Base-by-base conservation (phyloP, 176 grass and related monocot genomes). In the Paspalum notatum region DNA sequence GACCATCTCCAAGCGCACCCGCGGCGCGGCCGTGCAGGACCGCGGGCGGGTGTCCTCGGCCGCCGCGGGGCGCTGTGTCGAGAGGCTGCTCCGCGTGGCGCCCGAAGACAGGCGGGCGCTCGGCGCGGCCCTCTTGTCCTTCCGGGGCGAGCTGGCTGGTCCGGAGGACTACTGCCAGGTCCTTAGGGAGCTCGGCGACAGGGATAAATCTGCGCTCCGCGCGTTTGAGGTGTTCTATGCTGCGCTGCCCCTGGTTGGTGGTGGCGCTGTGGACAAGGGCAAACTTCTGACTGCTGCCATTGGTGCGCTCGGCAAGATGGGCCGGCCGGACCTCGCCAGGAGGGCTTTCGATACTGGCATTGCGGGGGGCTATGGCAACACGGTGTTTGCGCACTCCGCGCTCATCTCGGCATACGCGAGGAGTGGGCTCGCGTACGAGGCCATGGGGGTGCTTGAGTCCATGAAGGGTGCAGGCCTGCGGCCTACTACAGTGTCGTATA, bases 361-460 rank as follows among this genome's bases (percentile, higher is more conserved):
- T 50, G 78, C 84, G 17, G 63, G 66, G 26, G 86, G 90, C 1
- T 98, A 95, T 37, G 96, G 90, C n/a, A 95, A 98, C 18, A 98
- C 96, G 0, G 86, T 98, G 47, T 98, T 93, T 81, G 92, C 96
- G 0, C 60, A 98, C 76, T 89, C 96, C 0, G 90, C 96, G 0
- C 85, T 98, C 40, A 95, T 98, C 80, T 98, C 96, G 13, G 90
- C 96, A 26, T 98, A 95, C 82, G 92, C 96, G 3, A 86, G 96
- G 74, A 95, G 91, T 11, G 96, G 96, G 40, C 92, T 91, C 10
- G 88, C 96, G 0, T 82, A 68, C 2, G 92, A 95, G 71, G 92
- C 96, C 41, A 95, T 91, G 90, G 84, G 79, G 8, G 89, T 95
- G 40, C 88, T 99, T 2, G 81, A 82, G 55, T 89, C 49, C 12